Percentiles rank a stretch among this genome's conserved stretches.
These are phyloP conservation scores for Pseudocercospora eumusae DNA, from an alignment of 2,329 filamentous ascomycete species.

Conservation along the genomic window DNA sequence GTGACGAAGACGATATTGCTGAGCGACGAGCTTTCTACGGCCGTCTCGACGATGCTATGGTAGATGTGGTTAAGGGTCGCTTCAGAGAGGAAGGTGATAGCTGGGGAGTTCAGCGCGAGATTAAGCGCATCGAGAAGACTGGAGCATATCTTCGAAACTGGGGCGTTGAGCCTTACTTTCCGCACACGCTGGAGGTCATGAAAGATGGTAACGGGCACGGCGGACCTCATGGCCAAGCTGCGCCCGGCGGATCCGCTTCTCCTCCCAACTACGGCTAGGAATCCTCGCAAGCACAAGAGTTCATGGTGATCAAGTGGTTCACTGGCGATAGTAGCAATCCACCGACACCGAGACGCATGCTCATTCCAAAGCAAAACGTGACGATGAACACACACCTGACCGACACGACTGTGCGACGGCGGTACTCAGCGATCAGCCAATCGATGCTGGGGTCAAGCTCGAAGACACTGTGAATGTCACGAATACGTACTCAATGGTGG, in stretches of 20 bases:
- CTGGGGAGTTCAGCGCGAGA: slow-evolving; percentile 55
- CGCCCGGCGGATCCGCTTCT: slow-evolving; percentile 7
- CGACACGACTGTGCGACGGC: not conserved
- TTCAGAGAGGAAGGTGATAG: slow-evolving; percentile 54
- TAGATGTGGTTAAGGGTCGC: slow-evolving; percentile 54
- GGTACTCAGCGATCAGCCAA: not conserved
- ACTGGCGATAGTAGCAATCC: not conserved
- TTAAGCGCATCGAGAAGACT: slow-evolving; percentile 59
- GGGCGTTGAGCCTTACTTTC: slow-evolving; percentile 57
- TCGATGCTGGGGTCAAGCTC: not conserved
- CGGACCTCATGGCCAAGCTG: slow-evolving; percentile 6
- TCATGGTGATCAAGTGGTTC: slow-evolving; percentile 3
- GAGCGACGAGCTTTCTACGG: slow-evolving; percentile 55
- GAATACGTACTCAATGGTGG: not conserved
- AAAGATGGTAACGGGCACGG: slow-evolving; percentile 34
- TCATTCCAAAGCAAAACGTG: not conserved
- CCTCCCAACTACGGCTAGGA: slow-evolving; percentile 19
- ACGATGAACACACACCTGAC: not conserved
- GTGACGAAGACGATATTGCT: slow-evolving; percentile 50
- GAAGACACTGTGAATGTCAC: not conserved
- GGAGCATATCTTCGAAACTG: slow-evolving; percentile 54
- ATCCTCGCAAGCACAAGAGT: not conserved
- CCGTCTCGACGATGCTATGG: slow-evolving; percentile 53
- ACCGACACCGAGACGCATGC: not conserved
- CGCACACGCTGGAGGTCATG: slow-evolving; percentile 55